phyloP scores from a whole-genome alignment of 805 yeast species.

The Hemisphaericaspora nanyangensis region DNA sequence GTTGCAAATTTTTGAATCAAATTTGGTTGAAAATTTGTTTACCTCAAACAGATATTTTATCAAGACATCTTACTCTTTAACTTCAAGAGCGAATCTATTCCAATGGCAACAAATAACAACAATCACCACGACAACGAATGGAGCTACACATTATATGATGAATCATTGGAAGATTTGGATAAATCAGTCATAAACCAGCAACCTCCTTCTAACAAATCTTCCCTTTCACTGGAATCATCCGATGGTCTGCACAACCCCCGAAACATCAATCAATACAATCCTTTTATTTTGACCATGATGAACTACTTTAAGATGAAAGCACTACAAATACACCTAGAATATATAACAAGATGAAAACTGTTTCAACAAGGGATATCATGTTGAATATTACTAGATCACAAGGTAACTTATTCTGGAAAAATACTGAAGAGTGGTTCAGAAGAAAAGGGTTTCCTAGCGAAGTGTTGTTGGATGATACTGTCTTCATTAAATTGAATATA shows the following conservation, averaged over 20 bases:
- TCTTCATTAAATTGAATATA: not conserved
- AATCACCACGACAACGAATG: constrained; percentile 1
- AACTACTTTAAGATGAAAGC: constrained; percentile 6
- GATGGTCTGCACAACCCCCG: not conserved
- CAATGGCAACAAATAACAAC: not conserved
- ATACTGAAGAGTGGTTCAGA: constrained; percentile 2
- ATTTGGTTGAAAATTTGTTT: too few species aligned
- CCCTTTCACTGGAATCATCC: not conserved
- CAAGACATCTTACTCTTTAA: too few species aligned
- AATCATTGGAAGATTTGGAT: not conserved
- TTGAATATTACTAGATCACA: not conserved
- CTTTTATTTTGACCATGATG: constrained; percentile 5
- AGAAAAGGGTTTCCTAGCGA: constrained; percentile 8
- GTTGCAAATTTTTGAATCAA: too few species aligned
- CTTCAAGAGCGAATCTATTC: not conserved
- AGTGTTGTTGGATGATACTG: not conserved
- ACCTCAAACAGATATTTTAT: too few species aligned
- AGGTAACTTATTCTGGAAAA: not conserved
- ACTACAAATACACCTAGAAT: not conserved
- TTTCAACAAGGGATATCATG: not conserved
- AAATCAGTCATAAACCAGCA: not conserved
- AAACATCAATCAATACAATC: not conserved
- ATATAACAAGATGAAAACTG: not conserved
- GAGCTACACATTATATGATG: constrained; percentile 7
- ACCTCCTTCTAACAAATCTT: not conserved